These are phyloP conservation scores for Macroventuria anomochaeta DNA, from an alignment of 2,329 filamentous ascomycete genomes.

Conservation along the genomic window DNA sequence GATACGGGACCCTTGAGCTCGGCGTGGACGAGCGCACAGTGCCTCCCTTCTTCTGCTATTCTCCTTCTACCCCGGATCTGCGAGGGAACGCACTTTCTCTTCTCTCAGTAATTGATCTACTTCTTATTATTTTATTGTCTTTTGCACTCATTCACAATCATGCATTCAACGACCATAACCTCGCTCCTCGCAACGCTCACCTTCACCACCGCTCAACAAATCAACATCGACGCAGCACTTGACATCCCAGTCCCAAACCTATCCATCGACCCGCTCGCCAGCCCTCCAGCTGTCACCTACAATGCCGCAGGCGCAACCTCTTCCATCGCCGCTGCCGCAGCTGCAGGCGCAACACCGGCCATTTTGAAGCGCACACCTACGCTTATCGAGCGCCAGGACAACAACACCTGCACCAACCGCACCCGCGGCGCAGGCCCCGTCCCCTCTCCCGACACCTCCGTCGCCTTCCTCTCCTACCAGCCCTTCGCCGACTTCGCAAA, in stretches of 20 bases:
- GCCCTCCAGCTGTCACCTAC: constrained; percentile 5
- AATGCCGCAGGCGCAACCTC: constrained; percentile 1
- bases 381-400: constrained; percentile 4
- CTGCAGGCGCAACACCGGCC: constrained; percentile 7
- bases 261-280: constrained; percentile 13
- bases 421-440: constrained; percentile 19
- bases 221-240: constrained; percentile 16
- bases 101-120: background rate
- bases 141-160: background rate
- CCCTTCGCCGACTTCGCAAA: constrained; percentile 23
- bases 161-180: constrained; percentile 11
- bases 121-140: background rate
- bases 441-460: constrained; percentile 14
- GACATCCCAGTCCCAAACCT: constrained; percentile 5
- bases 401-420: constrained; percentile 15
- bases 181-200: constrained; percentile 11
- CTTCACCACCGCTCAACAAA: constrained; percentile 12
- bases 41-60: background rate
- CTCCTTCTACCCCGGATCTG: background rate
- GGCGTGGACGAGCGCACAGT: constrained; percentile 3
- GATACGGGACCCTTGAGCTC: constrained; percentile 4
- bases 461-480: constrained; percentile 25
- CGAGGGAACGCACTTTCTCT: background rate
- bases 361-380: constrained; percentile 1
- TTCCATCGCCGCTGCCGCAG: constrained; percentile 12